Evolutionary conservation across 2,329 filamentous ascomycete species (phyloP).

Genomic region (Diaporthe ampelina): DNA sequence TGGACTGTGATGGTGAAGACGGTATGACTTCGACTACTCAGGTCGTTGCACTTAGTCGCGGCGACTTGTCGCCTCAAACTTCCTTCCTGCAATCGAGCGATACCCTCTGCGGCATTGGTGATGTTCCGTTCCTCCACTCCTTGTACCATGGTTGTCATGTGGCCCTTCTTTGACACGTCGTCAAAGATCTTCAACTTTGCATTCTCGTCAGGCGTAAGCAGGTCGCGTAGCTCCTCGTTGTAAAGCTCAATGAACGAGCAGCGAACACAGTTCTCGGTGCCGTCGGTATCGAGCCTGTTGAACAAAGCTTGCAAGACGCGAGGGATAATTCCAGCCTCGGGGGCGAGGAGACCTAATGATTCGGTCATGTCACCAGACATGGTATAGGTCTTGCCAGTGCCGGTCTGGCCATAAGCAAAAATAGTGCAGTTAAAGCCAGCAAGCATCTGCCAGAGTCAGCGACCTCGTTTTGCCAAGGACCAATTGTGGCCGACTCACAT

Average conservation of each 20-base stretch:
- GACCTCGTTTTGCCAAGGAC: constrained; percentile 8
- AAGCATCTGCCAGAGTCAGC: constrained; percentile 76
- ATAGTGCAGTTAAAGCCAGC: constrained; percentile 98
- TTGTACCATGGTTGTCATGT: constrained; percentile 88
- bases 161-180: constrained; percentile 87
- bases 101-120: constrained; percentile 84
- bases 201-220: constrained; percentile 85
- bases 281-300: constrained; percentile 82
- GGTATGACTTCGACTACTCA: constrained; percentile 96
- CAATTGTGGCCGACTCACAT: constrained; percentile 66
- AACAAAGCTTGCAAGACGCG: constrained; percentile 91
- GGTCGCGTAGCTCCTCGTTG: constrained; percentile 94
- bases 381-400: constrained; percentile 98
- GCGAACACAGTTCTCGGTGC: constrained; percentile 89
- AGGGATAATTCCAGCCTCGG: constrained; percentile 95
- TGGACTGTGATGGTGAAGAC: constrained; percentile 97
- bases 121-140: constrained; percentile 98
- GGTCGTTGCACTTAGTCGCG: constrained; percentile 98
- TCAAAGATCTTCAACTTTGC: constrained; percentile 96
- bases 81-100: constrained; percentile 88
- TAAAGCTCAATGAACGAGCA: constrained; percentile 99
- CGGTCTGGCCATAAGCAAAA: constrained; percentile 98
- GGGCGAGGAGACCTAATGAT: constrained; percentile 85
- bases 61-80: constrained; percentile 98
- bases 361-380: constrained; percentile 99